Evolutionary conservation across 2,329 filamentous ascomycete species (phyloP), one percentile per base, ranked within the genome.

Genomic region (Penicillium hesseltinei): DNA sequence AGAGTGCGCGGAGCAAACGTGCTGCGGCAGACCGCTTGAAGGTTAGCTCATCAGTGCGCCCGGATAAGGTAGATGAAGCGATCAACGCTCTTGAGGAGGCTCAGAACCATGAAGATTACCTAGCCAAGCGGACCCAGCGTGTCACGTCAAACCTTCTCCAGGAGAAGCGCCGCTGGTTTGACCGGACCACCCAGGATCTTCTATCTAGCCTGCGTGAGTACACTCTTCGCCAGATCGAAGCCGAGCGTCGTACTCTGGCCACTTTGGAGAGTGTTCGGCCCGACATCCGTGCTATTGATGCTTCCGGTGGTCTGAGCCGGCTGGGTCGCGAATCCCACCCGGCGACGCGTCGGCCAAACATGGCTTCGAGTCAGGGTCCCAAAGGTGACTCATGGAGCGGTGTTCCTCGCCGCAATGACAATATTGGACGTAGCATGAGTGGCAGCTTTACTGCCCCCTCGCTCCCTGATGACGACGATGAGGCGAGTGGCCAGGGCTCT

Each of bases 361-460:
- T 97, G 64, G 90, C 90, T 17, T 90, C 90, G 46, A 94, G 90
- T 68, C 94, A 99, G 76, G 94, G 94, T 0, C 93, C 94, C 49
- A 96, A 96, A 78, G 94, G 94, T n/a, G 94, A 99, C 74, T 89
- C 94, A 17, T 99, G 94, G 94, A 96, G 91, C 68, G 94, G 94
- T 57, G 92, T 97, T 29, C 91, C 92, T 36, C 84, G 94, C 60
- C 84, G 90, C 54, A 86, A 88, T 31, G 91, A 96, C 66, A 88
- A 87, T n/a, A 77, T 91, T 55, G 88, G 84, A 69, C 84, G 92
- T 66, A 92, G 88, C 71, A 82, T 92, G 63, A 91, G 89, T 55
- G 87, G 88, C 47, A 89, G 86, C 70, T 83, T 90, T 62, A 84
- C 87, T 62, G 79, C 83, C n/a, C 81, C 83, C 29, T 78, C 87